Percentiles rank a stretch among this genome's conserved stretches.
These are phyloP conservation scores for Umbelopsis ramanniana DNA, from an alignment of 192 early-diverging fungal species.

Conservation along the genomic window DNA sequence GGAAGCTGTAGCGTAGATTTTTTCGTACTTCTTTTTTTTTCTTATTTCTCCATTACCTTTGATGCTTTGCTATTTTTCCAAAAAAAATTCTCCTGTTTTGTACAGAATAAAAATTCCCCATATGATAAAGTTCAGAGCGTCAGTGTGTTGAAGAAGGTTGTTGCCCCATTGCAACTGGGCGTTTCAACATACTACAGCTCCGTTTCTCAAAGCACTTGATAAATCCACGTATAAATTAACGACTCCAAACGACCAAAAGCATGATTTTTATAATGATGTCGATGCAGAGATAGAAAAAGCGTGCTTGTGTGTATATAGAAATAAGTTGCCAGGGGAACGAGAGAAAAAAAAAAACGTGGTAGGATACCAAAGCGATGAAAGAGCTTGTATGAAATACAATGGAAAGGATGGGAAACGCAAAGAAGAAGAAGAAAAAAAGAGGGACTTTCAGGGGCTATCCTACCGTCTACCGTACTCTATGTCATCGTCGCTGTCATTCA, in stretches of 20 bases:
- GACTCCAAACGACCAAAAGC: neutral
- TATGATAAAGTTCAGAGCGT: neutral
- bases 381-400: conserved; percentile 19
- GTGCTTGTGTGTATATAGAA: neutral
- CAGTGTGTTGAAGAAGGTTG: no score
- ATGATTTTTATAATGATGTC: neutral
- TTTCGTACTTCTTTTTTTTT: neutral
- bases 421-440: neutral
- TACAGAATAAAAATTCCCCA: neutral
- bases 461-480: conserved; percentile 21
- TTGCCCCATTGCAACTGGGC: no score
- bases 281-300: neutral
- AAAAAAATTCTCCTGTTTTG: neutral
- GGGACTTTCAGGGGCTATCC: neutral
- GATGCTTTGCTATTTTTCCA: neutral
- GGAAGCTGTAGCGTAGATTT: conserved; percentile 32
- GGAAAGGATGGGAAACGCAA: neutral
- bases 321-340: neutral
- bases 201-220: no score
- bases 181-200: no score
- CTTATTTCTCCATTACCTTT: neutral
- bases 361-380: neutral
- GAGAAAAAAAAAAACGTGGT: neutral
- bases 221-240: neutral
- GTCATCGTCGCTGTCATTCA: conserved; percentile 14